These are phyloP conservation scores for Syzygium grande DNA, from an alignment of 345 rosid genomes.

Conservation along the genomic window DNA sequence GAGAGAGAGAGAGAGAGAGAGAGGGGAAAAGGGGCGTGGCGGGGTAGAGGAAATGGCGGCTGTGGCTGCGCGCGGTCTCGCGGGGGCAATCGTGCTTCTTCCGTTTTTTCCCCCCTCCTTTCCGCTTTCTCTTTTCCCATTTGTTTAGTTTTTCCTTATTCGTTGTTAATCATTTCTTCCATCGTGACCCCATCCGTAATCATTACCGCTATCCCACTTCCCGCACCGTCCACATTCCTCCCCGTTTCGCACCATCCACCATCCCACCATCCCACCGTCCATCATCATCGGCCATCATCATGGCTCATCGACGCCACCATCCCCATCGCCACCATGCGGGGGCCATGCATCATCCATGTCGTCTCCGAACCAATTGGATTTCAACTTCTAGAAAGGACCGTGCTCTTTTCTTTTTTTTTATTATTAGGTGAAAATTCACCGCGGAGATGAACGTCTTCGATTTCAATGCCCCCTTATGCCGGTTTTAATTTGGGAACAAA, in stretches of 20 bases:
- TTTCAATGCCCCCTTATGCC: no score
- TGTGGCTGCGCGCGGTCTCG: conserved; percentile 56
- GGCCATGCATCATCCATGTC: background rate
- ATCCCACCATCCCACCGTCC: background rate
- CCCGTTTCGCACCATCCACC: background rate
- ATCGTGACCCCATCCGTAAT: conserved; percentile 36
- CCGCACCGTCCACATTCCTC: background rate
- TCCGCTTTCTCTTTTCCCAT: background rate
- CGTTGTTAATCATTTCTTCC: background rate
- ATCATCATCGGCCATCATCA: background rate
- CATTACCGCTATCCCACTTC: conserved; percentile 11
- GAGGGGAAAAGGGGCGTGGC: background rate
- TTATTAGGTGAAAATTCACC: background rate
- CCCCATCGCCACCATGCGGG: background rate
- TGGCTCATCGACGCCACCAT: background rate
- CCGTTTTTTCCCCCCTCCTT: no score
- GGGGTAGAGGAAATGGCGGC: conserved; percentile 53
- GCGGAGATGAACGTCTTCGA: background rate
- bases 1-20: background rate
- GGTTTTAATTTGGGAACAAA: background rate
- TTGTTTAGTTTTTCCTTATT: background rate
- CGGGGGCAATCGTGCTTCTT: background rate
- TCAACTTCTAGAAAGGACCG: background rate
- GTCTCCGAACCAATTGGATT: background rate
- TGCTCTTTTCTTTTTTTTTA: background rate